A percentile compares a stretch with the other conserved stretches of the same genome.
These are phyloP conservation scores for Penicillium waksmanii DNA, from an alignment of 495 filamentous ascomycete species.

Conservation along the genomic window DNA sequence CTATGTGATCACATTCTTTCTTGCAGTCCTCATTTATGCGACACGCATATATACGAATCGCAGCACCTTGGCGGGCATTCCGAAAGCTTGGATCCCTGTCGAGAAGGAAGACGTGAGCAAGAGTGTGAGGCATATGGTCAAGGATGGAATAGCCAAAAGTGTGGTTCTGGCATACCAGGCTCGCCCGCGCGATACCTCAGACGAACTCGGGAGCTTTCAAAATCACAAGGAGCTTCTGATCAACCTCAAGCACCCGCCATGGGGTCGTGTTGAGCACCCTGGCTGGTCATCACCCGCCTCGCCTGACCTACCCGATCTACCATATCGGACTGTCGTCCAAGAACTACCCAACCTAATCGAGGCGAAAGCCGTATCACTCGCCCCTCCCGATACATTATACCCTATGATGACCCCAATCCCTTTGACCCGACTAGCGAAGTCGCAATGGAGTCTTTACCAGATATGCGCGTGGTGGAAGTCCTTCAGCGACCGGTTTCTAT, in stretches of 20 bases:
- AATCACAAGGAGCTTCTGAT: constrained; percentile 38
- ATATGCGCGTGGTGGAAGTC: constrained; percentile 66
- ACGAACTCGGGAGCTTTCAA: constrained; percentile 33
- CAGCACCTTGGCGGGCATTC: constrained; percentile 76
- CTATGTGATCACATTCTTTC: constrained; percentile 73
- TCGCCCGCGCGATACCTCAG: constrained; percentile 59
- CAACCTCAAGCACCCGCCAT: constrained; percentile 56
- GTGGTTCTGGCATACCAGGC: constrained; percentile 81
- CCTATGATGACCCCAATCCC: constrained; percentile 23
- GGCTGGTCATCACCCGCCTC: constrained; percentile 86
- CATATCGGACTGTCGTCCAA: constrained; percentile 77
- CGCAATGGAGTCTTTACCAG: constrained; percentile 43
- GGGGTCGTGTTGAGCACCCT: constrained; percentile 81
- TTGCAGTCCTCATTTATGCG: constrained; percentile 78
- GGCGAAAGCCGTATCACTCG: constrained; percentile 84
- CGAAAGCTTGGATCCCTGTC: constrained; percentile 79
- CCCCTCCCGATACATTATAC: constrained; percentile 61
- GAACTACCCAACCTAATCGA: constrained; percentile 94
- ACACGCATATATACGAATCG: constrained; percentile 88
- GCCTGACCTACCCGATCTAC: constrained; percentile 73
- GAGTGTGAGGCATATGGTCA: constrained; percentile 74
- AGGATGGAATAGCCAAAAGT: constrained; percentile 69
- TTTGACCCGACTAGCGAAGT: constrained; percentile 34
- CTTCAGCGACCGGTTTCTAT: constrained; percentile 72
- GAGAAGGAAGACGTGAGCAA: constrained; percentile 74